Conservation (phyloP, 768 basidiomycete genomes). For the Termitomyces eurrhizus region DNA sequence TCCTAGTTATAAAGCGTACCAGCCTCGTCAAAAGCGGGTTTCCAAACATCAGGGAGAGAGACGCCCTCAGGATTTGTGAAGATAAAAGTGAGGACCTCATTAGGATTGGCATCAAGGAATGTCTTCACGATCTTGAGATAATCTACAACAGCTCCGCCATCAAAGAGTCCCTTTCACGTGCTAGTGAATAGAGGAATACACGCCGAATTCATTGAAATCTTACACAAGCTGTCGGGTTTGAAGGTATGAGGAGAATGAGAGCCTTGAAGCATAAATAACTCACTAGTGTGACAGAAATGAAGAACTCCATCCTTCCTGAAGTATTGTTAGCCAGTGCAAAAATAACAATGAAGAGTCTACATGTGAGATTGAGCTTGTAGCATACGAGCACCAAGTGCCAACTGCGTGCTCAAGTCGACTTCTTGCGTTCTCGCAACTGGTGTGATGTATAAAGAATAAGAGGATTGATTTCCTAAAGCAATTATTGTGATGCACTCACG, state of each 20-base stretch:
- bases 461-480: neutral
- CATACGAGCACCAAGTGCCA: slow-evolving; percentile 18
- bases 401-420: slow-evolving; percentile 28
- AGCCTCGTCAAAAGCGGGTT: slow-evolving; percentile 46
- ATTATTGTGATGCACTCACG: slow-evolving; percentile 26
- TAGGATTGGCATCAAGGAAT: slow-evolving; percentile 57
- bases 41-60: slow-evolving; percentile 45
- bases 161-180: slow-evolving; percentile 36
- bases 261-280: neutral
- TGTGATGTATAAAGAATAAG: neutral
- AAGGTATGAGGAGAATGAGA: neutral
- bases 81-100: slow-evolving; percentile 60
- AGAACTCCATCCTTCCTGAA: slow-evolving; percentile 32
- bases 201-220: slow-evolving; percentile 2
- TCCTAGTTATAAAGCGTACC: slow-evolving; percentile 26
- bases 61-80: slow-evolving; percentile 63
- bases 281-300: slow-evolving; percentile 68
- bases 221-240: slow-evolving; percentile 29
- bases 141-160: slow-evolving; percentile 45
- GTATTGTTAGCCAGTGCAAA: neutral
- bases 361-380: slow-evolving; percentile 27
- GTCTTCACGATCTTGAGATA: slow-evolving; percentile 52
- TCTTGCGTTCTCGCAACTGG: slow-evolving; percentile 39
- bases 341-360: neutral
- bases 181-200: neutral